phyloP scores from a whole-genome alignment of 106 monocot genomes.

The Gastrodia elata region DNA sequence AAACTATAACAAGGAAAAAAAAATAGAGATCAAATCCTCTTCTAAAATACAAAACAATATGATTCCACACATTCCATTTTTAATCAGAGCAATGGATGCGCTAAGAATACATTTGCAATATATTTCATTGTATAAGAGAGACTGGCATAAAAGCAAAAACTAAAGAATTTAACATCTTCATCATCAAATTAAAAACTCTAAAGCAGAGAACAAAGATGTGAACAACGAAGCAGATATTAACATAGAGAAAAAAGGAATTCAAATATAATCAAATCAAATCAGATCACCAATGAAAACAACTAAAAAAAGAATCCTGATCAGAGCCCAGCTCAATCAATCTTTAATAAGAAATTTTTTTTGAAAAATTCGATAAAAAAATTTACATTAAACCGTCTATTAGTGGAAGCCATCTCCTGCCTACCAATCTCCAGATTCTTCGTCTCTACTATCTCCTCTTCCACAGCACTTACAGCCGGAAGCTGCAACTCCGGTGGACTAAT shows the following conservation, averaged over 20 bases:
- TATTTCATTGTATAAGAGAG: no score
- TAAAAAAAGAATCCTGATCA: not conserved
- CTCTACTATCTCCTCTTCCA: not conserved
- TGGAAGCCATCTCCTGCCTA: not conserved
- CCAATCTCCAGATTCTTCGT: not conserved
- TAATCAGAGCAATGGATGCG: no score
- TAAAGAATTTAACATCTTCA: no score
- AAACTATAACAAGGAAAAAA: not conserved
- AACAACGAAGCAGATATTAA: not conserved
- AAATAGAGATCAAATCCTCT: no score
- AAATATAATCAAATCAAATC: not conserved
- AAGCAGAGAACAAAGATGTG: no score
- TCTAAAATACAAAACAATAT: no score
- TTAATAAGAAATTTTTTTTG: no score
- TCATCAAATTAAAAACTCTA: no score
- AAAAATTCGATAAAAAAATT: conserved; percentile 4
- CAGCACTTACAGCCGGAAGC: not conserved
- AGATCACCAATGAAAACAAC: not conserved
- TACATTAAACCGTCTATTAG: conserved; percentile 28
- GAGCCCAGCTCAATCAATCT: no score
- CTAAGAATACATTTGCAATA: no score
- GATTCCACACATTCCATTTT: no score
- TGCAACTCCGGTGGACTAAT: conserved; percentile 21
- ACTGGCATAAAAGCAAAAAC: no score
- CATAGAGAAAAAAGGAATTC: not conserved